These are phyloP conservation scores for Spiromastix sp. DNA, from an alignment of 2,329 filamentous ascomycete genomes.

Conservation along the genomic window DNA sequence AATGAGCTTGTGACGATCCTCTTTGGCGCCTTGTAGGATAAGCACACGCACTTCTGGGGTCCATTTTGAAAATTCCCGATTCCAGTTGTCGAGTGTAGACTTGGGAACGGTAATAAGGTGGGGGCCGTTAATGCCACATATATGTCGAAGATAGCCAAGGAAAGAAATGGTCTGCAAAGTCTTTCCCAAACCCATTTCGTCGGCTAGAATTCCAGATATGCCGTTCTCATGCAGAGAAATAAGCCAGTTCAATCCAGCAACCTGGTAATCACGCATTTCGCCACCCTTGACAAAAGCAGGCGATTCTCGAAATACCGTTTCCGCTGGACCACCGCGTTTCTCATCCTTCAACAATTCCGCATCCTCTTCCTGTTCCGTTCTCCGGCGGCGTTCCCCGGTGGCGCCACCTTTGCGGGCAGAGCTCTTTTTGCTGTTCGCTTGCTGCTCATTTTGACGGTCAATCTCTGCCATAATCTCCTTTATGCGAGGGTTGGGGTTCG, in stretches of 20 bases:
- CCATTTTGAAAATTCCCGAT: slow-evolving; percentile 86
- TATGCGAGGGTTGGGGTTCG: slow-evolving; percentile 89
- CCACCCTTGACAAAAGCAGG: slow-evolving; percentile 78
- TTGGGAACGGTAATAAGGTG: slow-evolving; percentile 91
- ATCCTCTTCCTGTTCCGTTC: slow-evolving; percentile 96
- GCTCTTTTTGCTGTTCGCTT: slow-evolving; percentile 62
- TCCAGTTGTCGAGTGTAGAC: slow-evolving; percentile 97
- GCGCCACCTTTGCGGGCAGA: slow-evolving; percentile 76
- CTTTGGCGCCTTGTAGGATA: slow-evolving; percentile 88
- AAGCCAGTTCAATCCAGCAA: slow-evolving; percentile 93
- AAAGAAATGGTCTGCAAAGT: slow-evolving; percentile 97
- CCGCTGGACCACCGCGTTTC: slow-evolving; percentile 72
- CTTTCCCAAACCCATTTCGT: slow-evolving; percentile 98
- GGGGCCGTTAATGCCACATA: slow-evolving; percentile 79
- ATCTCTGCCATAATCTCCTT: slow-evolving; percentile 91
- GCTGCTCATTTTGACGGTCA: slow-evolving; percentile 76
- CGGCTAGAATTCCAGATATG: slow-evolving; percentile 93
- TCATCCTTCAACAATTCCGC: slow-evolving; percentile 80
- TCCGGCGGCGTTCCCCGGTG: slow-evolving; percentile 63
- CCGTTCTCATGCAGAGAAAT: slow-evolving; percentile 97
- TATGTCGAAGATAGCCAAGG: slow-evolving; percentile 83
- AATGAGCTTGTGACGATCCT: slow-evolving; percentile 80
- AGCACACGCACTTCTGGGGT: slow-evolving; percentile 92
- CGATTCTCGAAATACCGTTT: slow-evolving; percentile 88
- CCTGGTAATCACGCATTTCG: slow-evolving; percentile 90